Percentiles rank a stretch among this genome's conserved stretches.
phyloP scores from a whole-genome alignment of 805 yeast genomes.

The Wickerhamiella occidentalis region DNA sequence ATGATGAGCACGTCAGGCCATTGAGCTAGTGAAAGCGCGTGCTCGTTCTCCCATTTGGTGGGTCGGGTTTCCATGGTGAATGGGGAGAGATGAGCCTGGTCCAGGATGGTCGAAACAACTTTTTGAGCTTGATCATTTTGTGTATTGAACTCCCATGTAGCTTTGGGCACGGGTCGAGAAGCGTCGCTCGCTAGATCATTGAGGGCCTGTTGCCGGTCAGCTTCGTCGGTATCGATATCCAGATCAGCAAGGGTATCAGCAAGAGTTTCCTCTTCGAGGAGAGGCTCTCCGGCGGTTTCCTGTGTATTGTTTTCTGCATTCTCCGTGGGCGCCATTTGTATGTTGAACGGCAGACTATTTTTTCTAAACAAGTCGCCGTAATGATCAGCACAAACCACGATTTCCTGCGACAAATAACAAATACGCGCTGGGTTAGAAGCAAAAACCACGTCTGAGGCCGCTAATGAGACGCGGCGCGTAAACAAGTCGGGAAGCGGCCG shows the following conservation, averaged over 20 bases:
- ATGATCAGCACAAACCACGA: slow-evolving; percentile 63
- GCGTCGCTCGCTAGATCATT: slow-evolving; percentile 8
- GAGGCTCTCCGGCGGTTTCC: no score
- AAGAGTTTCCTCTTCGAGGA: no score
- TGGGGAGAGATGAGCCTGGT: slow-evolving; percentile 83
- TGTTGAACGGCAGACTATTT: slow-evolving; percentile 34
- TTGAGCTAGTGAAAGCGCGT: slow-evolving; percentile 58
- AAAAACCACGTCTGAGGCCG: slow-evolving; percentile 42
- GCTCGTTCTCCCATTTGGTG: slow-evolving; percentile 57
- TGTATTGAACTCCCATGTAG: slow-evolving; percentile 22
- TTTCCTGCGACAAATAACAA: slow-evolving; percentile 72
- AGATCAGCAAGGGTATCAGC: slow-evolving; percentile 5
- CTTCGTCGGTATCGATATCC: slow-evolving; percentile 12
- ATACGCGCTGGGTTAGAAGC: slow-evolving; percentile 71
- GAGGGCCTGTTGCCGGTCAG: slow-evolving; percentile 17
- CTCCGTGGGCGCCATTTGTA: no score
- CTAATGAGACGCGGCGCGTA: slow-evolving; percentile 50
- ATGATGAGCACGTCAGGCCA: slow-evolving; percentile 54
- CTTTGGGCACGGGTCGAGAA: slow-evolving; percentile 4
- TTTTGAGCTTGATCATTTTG: slow-evolving; percentile 27
- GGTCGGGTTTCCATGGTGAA: slow-evolving; percentile 51
- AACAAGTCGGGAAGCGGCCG: slow-evolving; percentile 58
- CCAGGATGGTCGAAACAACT: slow-evolving; percentile 65
- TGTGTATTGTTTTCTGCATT: no score
- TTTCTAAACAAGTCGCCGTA: slow-evolving; percentile 57